Base-by-base conservation (phyloP, 768 basidiomycete genomes). In the Leucosporidium scottii region DNA sequence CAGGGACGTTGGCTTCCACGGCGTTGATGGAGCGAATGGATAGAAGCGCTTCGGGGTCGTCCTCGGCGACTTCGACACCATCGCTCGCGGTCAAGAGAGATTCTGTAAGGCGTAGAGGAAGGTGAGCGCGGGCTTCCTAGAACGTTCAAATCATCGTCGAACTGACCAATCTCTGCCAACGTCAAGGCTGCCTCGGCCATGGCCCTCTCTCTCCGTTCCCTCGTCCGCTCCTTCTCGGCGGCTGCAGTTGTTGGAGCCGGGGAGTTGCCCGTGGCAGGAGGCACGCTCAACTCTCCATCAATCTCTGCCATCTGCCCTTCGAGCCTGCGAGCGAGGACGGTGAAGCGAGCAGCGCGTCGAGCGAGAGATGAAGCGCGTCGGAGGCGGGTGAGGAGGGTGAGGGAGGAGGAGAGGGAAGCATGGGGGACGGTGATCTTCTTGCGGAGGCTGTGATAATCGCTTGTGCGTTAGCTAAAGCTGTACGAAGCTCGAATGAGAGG, bases 161-260 rank as follows among this genome's bases (percentile, higher is more conserved):
- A 44, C 72, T 60, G 34, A 67, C 68, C 68, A 21, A 98, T 81
- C 77, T 99, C 94, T 0, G 93, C 91, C 13, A 98, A 86, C 49
- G 86, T 93, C 74, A 97, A 80, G n/a, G 93, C 94, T 3, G 94
- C 93, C 78, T 93, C 93, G 3, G 92, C 88, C 74, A 97, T 86
- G 21, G 85, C 85, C 13, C 94, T 83, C 75, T 96, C 93, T 77
- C 86, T 15, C 44, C 63, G 49, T 18, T 72, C 71, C 87, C 72
- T 91, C 89, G 39, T 44, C 34, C 90, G 88, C 74, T 88, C 87
- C 44, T 81, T 76, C 34, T 84, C 85, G 54, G 78, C 72, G 31
- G 0, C n/a, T n/a, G n/a, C 51, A 39, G 6, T 10, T 28, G 21
- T 7, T 1, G 31, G 23, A n/a, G 51, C 36, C 30, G 0, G 51